Evolutionary conservation across 2,329 filamentous ascomycete genomes (phyloP), one percentile per base, ranked within the genome.

Genomic region (Colletotrichum australisinense): DNA sequence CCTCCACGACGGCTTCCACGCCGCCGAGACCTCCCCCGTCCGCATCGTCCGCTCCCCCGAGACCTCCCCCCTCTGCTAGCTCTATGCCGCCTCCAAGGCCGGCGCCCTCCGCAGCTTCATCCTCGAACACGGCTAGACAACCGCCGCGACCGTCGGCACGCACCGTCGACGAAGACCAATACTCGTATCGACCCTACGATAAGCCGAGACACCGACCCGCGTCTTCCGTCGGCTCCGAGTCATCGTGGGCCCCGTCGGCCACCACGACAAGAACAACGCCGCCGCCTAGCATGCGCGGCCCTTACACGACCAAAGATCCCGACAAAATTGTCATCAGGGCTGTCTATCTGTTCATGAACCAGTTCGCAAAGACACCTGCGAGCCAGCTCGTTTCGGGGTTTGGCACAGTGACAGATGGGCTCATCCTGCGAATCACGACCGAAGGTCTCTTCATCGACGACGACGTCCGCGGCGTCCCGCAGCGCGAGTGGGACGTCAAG

Each of bases 401-500:
- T 63, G 94, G 93, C 22, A 89, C 93, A 59, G 95, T 98, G 38
- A 98, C 95, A 2, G 95, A 99, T 80, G 97, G 97, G 0, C 88
- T 99, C 58, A 94, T 98, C 74, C 88, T 99, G 74, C 93, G 94
- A 64, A 97, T 98, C 79, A 96, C 94, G 12, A 97, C 95, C 1
- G 96, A 98, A 82, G 97, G 97, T 22, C 88, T 98, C 67, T 98
- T 98, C 84, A 97, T 99, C 80, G 97, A 99, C 81, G 97, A 99
- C 82, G 97, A 98, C 81, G 90, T 98, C 65, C 92, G 95, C 57
- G 92, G 92, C 74, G 94, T 98, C 19, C 92, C 94, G n/a, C 95
- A 98, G 84, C 92, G 97, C 73, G 97, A 99, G 84, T 99, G 97
- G 97, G 97, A 99, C 82, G 92, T 98, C 80, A 98, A 98, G 83